phyloP scores from a whole-genome alignment of 441 rosid genomes.

The Hura crepitans region DNA sequence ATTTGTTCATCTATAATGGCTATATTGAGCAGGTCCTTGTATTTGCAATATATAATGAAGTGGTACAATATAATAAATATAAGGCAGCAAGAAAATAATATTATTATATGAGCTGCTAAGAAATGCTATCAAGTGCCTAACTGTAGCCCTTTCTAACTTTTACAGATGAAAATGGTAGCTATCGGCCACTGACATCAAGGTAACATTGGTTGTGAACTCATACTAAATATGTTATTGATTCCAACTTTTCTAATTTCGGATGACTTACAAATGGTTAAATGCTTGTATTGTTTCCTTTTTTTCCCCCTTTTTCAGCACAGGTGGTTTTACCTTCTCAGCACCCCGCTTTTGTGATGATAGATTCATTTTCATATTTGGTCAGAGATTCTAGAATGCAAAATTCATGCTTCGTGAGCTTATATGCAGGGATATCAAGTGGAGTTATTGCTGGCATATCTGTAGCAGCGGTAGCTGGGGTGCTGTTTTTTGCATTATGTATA shows the following conservation, averaged over 20 bases:
- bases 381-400: constrained; percentile 22
- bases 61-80: not conserved
- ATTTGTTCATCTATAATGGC: not conserved
- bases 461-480: constrained; percentile 36
- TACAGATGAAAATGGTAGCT: constrained; percentile 51
- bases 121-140: not conserved
- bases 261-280: constrained; percentile 18
- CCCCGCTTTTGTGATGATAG: constrained; percentile 26
- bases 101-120: not conserved
- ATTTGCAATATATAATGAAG: not conserved
- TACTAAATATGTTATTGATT: not conserved
- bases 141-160: not conserved
- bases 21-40: not conserved
- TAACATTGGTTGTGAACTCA: constrained; percentile 7
- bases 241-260: not conserved
- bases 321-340: constrained; percentile 47
- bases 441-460: constrained; percentile 44
- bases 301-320: constrained; percentile 64
- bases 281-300: constrained; percentile 18
- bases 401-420: constrained; percentile 24
- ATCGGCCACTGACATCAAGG: constrained; percentile 48
- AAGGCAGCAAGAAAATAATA: not conserved
- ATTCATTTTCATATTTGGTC: constrained; percentile 21
- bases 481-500: constrained; percentile 31
- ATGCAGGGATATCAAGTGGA: constrained; percentile 46